A percentile compares a stretch with the other conserved stretches of the same genome.
Evolutionary conservation across 2,329 filamentous ascomycete species (phyloP).

Genomic region (Ophiostoma novo-ulmi): DNA sequence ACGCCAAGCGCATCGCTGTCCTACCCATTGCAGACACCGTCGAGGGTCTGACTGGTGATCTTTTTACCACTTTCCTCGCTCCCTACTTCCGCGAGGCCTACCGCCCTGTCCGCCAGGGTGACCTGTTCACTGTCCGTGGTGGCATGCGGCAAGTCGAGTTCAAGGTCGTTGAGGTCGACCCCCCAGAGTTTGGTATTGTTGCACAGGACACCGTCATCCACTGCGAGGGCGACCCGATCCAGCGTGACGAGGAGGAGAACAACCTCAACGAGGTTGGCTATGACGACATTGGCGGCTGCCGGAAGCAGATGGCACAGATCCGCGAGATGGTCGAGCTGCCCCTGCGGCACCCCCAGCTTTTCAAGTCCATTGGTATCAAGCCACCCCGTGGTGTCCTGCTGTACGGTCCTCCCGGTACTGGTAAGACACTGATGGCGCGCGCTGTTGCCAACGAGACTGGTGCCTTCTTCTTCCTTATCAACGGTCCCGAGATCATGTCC

Average conservation of each 20-base stretch:
- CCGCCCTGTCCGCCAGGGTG: slow-evolving; percentile 91
- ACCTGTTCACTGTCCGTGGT: slow-evolving; percentile 94
- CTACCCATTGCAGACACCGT: slow-evolving; percentile 97
- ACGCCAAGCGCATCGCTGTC: slow-evolving; percentile 98
- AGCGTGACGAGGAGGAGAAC: slow-evolving; percentile 98
- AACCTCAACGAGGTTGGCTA: slow-evolving; percentile 99
- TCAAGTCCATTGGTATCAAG: slow-evolving; percentile 99
- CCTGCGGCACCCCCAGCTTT: slow-evolving; percentile 92
- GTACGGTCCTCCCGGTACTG: slow-evolving; percentile 93
- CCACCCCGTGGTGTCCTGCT: slow-evolving; percentile 96
- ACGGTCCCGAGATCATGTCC: slow-evolving; percentile 99
- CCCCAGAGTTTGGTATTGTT: slow-evolving; percentile 96
- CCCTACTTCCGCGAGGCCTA: slow-evolving; percentile 99
- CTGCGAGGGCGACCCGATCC: slow-evolving; percentile 92
- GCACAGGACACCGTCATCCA: slow-evolving; percentile 98
- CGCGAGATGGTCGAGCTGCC: slow-evolving; percentile 97
- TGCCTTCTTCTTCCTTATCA: slow-evolving; percentile 99
- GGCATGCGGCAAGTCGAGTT: slow-evolving; percentile 99
- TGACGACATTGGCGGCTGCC: slow-evolving; percentile 97
- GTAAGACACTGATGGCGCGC: slow-evolving; percentile 98
- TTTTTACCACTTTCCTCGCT: slow-evolving; percentile 98
- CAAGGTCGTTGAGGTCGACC: slow-evolving; percentile 98
- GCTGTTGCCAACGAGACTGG: slow-evolving; percentile 98
- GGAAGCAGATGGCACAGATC: slow-evolving; percentile 99
- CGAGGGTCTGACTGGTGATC: slow-evolving; percentile 92